Conservation (phyloP, 192 early-diverging fungal genomes). For the Backusella sp. region DNA sequence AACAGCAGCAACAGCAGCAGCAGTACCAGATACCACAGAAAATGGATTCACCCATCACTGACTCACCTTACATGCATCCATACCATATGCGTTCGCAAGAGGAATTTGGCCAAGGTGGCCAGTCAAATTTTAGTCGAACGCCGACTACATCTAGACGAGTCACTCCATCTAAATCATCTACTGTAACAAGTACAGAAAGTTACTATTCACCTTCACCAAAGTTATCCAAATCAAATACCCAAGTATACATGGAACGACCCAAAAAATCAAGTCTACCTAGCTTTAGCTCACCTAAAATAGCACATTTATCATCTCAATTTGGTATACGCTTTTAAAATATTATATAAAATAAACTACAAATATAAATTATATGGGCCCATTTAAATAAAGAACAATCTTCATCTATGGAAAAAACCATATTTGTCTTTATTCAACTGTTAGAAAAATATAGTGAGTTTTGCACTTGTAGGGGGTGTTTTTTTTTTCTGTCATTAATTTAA, state of each 20-base stretch:
- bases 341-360: neutral
- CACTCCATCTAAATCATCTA: neutral
- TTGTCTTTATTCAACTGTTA: neutral
- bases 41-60: neutral
- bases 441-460: neutral
- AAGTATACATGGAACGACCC: neutral
- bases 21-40: neutral
- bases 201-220: constrained; percentile 5
- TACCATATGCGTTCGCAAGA: neutral
- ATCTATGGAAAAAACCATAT: neutral
- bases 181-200: neutral
- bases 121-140: neutral
- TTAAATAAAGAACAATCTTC: neutral
- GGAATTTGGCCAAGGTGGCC: neutral
- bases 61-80: neutral
- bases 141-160: neutral
- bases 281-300: neutral
- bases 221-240: constrained; percentile 10
- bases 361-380: neutral
- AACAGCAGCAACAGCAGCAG: constrained; percentile 32
- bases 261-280: constrained; percentile 8
- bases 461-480: neutral
- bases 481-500: too few species aligned
- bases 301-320: neutral
- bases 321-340: constrained; percentile 2